Base-by-base conservation (phyloP, 2,329 filamentous ascomycete species). In the Trichoderma sp. region DNA sequence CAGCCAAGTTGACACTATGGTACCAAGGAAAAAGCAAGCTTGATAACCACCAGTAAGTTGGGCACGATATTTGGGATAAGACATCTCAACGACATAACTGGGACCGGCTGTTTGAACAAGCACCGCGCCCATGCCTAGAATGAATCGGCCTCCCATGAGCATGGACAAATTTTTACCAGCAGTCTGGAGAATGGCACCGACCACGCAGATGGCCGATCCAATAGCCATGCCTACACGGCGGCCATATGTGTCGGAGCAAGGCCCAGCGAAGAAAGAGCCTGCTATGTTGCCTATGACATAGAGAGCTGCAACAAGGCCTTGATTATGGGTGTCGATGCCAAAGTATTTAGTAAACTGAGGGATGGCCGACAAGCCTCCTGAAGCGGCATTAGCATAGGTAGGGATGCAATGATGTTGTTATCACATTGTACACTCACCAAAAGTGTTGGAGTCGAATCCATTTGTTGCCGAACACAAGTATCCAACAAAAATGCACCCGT, bases 261-360 rank as follows among this genome's bases (percentile, higher is more conserved):
- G 62, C 12, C 62, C 62, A 32, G 62, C 62, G 6, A 64, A 47
- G 11, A 64, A 30, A 21, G 39, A 51, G 18, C 62, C 62, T 30
- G 62, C 62, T 51, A 64, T 64, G 28, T 64, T 64, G 30, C 62
- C 62, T 12, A 64, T 64, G 18, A 64, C 62, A 24, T 64, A 64
- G 11, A 64, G 62, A 24, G 62, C 62, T 6, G 62, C 62, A 21
- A 64, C 62, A 15, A 64, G 39, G 6, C 62, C 62, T 51, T 64
- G 62, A 15, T 64, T 64, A 28, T 64, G 18, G 26, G 36, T 64
- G 11, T n/a, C 51, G 6, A 64, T 64, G 14, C 39, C 62, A 15
- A 64, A 64, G 30, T 64, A 64, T 51, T 51, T 64, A 15, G 62
- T 64, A 24, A 64, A 64, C 18, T 64, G 39, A 9, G 62, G 62